Evolutionary conservation across 108 stramenopile species (phyloP), one percentile per base, ranked within the genome.

Genomic region (Discostella pseudostelligera): DNA sequence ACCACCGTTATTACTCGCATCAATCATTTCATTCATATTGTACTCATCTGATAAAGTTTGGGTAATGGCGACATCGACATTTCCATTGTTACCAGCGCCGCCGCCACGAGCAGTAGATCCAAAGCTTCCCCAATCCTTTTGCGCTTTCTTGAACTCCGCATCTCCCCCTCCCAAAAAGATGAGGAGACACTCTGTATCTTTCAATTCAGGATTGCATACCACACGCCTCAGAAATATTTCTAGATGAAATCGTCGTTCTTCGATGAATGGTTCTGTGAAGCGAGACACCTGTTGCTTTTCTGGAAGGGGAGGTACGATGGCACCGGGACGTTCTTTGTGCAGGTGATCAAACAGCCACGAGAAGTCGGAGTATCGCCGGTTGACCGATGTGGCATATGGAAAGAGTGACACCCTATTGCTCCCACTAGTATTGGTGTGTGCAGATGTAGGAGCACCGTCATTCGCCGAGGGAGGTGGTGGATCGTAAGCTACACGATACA

Each of bases 281-380:
- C 88, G 74, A 7, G 64, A 65, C 25, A 79, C 36, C 8, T 67
- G 43, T 21, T 84, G 74, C 53, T 92, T 92, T 21, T 95, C 91
- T 4, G 96, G 96, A 21, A 97, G 74, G 10, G 90, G 88, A 2
- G 97, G 97, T 35, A 96, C 70, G 39, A 96, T 87, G 13, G 84
- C 61, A 8, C 97, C 97, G 0, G 97, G 95, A 24, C 81, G 77
- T 72, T 92, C 92, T 54, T 79, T 79, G 56, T 66, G 72, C 13
- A 97, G 76, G 11, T 78, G 79, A 11, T 89, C 63, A 48, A 75
- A 81, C 22, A 97, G 78, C 95, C 96, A 96, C 26, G 76, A 74
- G 69, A 97, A 97, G 74, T 96, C 94, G 49, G 78, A 80, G 75
- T 95, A 96, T 0, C 96, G 91, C n/a, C 91, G 84, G 32, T 84